Percentiles rank a stretch among this genome's conserved stretches.
Evolutionary conservation across 768 basidiomycete species (phyloP).

Genomic region (Melanogaster broomeanus): DNA sequence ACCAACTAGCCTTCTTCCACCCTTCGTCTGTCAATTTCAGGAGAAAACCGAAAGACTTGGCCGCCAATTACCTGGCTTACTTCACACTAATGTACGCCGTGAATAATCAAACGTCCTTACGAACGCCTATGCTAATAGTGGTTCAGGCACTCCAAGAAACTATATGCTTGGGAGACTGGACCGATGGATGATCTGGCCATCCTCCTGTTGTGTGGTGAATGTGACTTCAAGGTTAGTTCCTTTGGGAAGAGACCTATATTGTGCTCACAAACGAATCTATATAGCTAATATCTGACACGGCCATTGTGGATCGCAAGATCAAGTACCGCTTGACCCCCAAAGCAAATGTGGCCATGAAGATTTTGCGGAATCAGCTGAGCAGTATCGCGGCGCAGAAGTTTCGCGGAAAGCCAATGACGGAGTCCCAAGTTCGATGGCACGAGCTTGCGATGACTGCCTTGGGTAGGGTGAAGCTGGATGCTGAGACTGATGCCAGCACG

Average conservation of each 20-base stretch:
- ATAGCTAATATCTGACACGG: slow-evolving; percentile 72
- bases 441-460: slow-evolving; percentile 66
- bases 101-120: neutral
- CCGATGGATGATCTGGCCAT: slow-evolving; percentile 85
- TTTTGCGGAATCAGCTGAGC: slow-evolving; percentile 65
- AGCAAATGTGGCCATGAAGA: slow-evolving; percentile 76
- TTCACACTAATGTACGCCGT: slow-evolving; percentile 81
- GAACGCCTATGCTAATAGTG: slow-evolving; percentile 4
- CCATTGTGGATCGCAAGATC: slow-evolving; percentile 84
- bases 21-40: slow-evolving; percentile 92
- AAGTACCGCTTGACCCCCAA: slow-evolving; percentile 70
- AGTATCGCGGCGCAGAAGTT: slow-evolving; percentile 65
- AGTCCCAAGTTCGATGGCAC: slow-evolving; percentile 70
- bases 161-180: slow-evolving; percentile 93
- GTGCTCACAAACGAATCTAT: slow-evolving; percentile 1
- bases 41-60: slow-evolving; percentile 66
- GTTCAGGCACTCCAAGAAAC: slow-evolving; percentile 86
- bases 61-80: slow-evolving; percentile 73
- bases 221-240: slow-evolving; percentile 75
- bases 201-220: slow-evolving; percentile 84
- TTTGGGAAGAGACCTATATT: neutral
- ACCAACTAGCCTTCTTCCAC: slow-evolving; percentile 77
- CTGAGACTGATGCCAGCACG: slow-evolving; percentile 17
- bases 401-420: slow-evolving; percentile 57
- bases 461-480: slow-evolving; percentile 48